These are phyloP conservation scores for Plasmopara halstedii DNA, from an alignment of 352 stramenopile species.

Conservation along the genomic window DNA sequence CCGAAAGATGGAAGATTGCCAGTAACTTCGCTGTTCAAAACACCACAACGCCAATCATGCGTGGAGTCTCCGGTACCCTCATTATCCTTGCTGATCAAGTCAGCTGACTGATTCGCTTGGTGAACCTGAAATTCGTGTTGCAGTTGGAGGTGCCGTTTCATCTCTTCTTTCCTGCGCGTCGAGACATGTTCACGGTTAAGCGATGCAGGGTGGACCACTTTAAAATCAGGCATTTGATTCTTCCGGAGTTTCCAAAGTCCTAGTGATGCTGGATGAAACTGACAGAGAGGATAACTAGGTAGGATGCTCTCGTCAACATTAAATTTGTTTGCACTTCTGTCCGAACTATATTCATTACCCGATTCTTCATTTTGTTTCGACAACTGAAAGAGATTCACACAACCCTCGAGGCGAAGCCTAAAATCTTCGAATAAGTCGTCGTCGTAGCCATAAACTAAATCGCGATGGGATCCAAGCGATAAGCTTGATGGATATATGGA, in stretches of 20 bases:
- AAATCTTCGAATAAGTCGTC: slow-evolving; percentile 63
- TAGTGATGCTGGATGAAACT: slow-evolving; percentile 55
- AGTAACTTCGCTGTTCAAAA: slow-evolving; percentile 21
- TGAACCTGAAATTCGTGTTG: slow-evolving; percentile 24
- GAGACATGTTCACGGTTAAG: slow-evolving; percentile 18
- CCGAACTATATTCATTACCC: slow-evolving; percentile 8
- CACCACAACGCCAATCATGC: slow-evolving; percentile 6
- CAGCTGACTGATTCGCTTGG: slow-evolving; percentile 16
- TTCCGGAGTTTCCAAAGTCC: slow-evolving; percentile 56
- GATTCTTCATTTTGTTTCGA: slow-evolving; percentile 14
- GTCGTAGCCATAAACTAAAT: slow-evolving; percentile 74
- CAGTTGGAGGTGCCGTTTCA: slow-evolving; percentile 18
- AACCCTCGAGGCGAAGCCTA: slow-evolving; percentile 28
- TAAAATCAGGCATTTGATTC: slow-evolving; percentile 34
- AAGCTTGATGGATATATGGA: slow-evolving; percentile 5
- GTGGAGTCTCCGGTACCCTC: slow-evolving; percentile 13
- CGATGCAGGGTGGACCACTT: slow-evolving; percentile 38
- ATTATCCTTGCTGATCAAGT: slow-evolving; percentile 17
- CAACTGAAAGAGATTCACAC: slow-evolving; percentile 14
- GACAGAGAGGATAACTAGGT: slow-evolving; percentile 22
- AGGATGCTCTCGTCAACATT: slow-evolving; percentile 29
- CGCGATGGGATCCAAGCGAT: slow-evolving; percentile 33
- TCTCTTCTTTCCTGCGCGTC: slow-evolving; percentile 42
- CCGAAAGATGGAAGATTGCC: slow-evolving; percentile 37
- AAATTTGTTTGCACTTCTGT: slow-evolving; percentile 9